Evolutionary conservation across 257 asterid species (phyloP).

Genomic region (Paraleonurus japonicus): DNA sequence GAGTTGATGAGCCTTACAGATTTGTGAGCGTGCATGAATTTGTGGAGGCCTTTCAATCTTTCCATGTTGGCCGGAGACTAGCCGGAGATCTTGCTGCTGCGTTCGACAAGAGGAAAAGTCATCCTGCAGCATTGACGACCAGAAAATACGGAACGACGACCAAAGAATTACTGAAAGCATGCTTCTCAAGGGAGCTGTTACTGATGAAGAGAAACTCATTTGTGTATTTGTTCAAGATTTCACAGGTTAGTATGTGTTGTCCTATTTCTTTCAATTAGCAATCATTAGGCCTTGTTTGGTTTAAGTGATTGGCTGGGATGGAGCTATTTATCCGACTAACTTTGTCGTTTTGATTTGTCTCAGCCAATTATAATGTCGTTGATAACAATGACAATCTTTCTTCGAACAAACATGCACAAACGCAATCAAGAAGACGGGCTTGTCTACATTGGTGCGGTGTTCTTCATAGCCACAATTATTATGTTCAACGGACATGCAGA

Average conservation of each 20-base stretch:
- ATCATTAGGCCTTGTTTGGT: neutral
- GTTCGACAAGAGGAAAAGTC: constrained; percentile 42
- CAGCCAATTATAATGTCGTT: constrained; percentile 28
- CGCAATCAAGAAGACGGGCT: constrained; percentile 30
- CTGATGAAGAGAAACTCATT: constrained; percentile 54
- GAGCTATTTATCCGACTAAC: too few relatives aligned
- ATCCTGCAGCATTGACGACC: constrained; percentile 48
- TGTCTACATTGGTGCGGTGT: constrained; percentile 31
- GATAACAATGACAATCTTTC: constrained; percentile 37
- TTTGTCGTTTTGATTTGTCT: too few relatives aligned
- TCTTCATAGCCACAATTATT: constrained; percentile 6
- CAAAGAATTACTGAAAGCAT: constrained; percentile 37
- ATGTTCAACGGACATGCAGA: constrained; percentile 46
- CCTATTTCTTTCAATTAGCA: neutral
- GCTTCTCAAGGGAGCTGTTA: constrained; percentile 36
- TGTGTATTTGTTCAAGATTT: constrained; percentile 34
- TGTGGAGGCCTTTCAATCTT: constrained; percentile 36
- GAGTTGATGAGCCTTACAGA: constrained; percentile 33
- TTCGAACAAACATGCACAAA: constrained; percentile 39
- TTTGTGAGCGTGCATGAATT: constrained; percentile 38
- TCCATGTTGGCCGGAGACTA: constrained; percentile 22
- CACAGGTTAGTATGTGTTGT: constrained; percentile 24
- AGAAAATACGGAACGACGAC: constrained; percentile 33
- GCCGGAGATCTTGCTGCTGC: constrained; percentile 34
- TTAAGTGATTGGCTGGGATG: too few relatives aligned